These are phyloP conservation scores for Bruguiera sexangula DNA, from an alignment of 345 rosid genomes.

Conservation along the genomic window DNA sequence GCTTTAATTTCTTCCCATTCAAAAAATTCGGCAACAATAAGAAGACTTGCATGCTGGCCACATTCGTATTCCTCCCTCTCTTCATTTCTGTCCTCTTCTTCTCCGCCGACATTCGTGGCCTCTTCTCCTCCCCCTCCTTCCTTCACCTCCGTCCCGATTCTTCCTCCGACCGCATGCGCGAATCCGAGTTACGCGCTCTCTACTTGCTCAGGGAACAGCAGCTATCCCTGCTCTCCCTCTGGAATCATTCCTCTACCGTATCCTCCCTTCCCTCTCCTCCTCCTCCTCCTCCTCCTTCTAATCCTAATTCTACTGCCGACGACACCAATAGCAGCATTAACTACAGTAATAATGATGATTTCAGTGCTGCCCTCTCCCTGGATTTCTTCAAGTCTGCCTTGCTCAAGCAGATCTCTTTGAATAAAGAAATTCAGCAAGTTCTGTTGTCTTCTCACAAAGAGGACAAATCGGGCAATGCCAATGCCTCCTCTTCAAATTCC, in stretches of 20 bases:
- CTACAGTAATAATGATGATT: background rate
- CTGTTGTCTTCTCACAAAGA: slow-evolving; percentile 50
- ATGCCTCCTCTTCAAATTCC: background rate
- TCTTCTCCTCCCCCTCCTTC: slow-evolving; percentile 36
- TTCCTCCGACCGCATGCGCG: slow-evolving; percentile 42
- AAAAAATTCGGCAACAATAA: slow-evolving; percentile 9
- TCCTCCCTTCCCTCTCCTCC: no score
- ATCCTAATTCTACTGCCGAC: slow-evolving; percentile 10
- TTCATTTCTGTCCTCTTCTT: slow-evolving; percentile 42
- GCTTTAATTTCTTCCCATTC: slow-evolving; percentile 13
- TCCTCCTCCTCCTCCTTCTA: background rate
- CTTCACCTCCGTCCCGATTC: slow-evolving; percentile 25
- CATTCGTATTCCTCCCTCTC: slow-evolving; percentile 38
- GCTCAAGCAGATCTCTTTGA: slow-evolving; percentile 59
- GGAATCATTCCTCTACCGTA: slow-evolving; percentile 28
- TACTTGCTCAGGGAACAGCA: slow-evolving; percentile 63
- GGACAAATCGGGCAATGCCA: background rate
- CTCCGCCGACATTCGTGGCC: slow-evolving; percentile 41
- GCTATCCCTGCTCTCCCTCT: slow-evolving; percentile 43
- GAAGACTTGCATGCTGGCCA: slow-evolving; percentile 46
- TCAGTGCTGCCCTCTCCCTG: background rate
- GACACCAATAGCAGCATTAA: slow-evolving; percentile 1
- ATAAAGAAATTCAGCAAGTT: slow-evolving; percentile 59
- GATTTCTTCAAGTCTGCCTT: slow-evolving; percentile 44
- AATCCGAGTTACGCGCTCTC: slow-evolving; percentile 70